Evolutionary conservation across 1,284 basidiomycete genomes (phyloP).

Genomic region (Papiliotrema laurentii): DNA sequence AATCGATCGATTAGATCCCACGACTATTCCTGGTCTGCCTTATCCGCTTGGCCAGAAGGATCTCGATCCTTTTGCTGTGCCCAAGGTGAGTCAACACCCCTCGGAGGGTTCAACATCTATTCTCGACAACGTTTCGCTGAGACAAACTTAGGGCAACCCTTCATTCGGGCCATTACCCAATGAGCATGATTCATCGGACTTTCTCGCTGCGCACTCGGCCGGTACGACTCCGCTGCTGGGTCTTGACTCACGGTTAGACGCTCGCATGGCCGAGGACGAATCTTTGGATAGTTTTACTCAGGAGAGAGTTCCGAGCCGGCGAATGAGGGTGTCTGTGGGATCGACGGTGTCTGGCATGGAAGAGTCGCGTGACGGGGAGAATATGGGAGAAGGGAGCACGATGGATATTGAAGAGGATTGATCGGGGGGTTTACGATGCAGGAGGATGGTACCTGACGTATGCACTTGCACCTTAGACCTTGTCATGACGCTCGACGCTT

Average conservation of each 20-base stretch:
- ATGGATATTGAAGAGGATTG: conserved; percentile 42
- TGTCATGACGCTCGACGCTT: too few relatives aligned
- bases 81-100: conserved; percentile 17
- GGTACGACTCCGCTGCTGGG: conserved; percentile 7
- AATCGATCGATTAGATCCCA: conserved; percentile 38
- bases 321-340: not conserved
- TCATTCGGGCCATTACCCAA: conserved; percentile 34
- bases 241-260: conserved; percentile 2
- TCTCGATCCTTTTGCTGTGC: conserved; percentile 42
- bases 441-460: too few relatives aligned
- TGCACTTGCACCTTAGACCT: too few relatives aligned
- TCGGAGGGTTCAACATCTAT: not conserved
- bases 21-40: conserved; percentile 36
- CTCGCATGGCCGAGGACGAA: too few relatives aligned
- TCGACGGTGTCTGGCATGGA: not conserved
- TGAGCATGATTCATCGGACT: conserved; percentile 26
- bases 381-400: conserved; percentile 24
- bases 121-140: not conserved
- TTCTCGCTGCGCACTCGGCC: conserved; percentile 22
- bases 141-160: conserved; percentile 26
- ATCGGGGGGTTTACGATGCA: not conserved
- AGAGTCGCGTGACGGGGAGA: conserved; percentile 5
- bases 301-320: not conserved
- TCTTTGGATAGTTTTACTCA: too few relatives aligned
- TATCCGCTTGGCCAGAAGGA: conserved; percentile 26